Percentiles rank a stretch among this genome's conserved stretches.
Conservation (phyloP, 2,329 filamentous ascomycete species). For the Zymoseptoria ardabiliae region DNA sequence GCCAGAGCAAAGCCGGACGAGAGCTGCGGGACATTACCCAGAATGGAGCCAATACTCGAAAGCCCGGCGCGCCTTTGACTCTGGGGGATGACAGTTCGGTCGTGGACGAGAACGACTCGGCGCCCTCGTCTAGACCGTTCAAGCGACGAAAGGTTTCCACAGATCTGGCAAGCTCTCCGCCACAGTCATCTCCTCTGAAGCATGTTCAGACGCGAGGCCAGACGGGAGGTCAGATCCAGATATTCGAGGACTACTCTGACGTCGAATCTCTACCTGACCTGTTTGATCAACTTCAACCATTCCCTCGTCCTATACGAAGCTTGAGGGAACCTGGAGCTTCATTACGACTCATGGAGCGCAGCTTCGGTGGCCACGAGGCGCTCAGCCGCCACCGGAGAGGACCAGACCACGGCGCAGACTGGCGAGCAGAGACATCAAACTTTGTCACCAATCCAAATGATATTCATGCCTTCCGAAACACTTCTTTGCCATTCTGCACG, state of each 20-base stretch:
- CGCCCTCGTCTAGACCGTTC: conserved; percentile 22
- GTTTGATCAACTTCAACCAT: conserved; percentile 34
- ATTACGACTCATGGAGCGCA: conserved; percentile 37
- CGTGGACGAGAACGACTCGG: conserved; percentile 10
- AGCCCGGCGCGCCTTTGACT: conserved; percentile 1
- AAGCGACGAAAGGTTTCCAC: conserved; percentile 25
- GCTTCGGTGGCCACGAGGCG: conserved; percentile 38
- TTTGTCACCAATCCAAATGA: conserved; percentile 55
- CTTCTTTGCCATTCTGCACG: conserved; percentile 58
- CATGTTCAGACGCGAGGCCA: conserved; percentile 22
- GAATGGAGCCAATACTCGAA: conserved; percentile 36
- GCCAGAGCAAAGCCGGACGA: conserved; percentile 35
- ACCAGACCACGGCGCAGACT: conserved; percentile 42
- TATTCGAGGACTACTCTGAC: conserved; percentile 22
- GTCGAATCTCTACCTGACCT: conserved; percentile 35
- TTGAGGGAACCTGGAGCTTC: conserved; percentile 29
- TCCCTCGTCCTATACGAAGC: conserved; percentile 36
- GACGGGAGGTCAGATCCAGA: conserved; percentile 9
- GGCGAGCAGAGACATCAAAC: conserved; percentile 52
- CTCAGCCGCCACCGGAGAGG: conserved; percentile 33
- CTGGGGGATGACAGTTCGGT: conserved; percentile 11
- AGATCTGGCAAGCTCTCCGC: conserved; percentile 40
- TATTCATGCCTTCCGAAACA: conserved; percentile 41
- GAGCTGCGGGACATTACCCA: conserved; percentile 45
- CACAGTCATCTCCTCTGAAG: conserved; percentile 44